These are phyloP conservation scores for Claviceps monticola DNA, from an alignment of 2,329 filamentous ascomycete genomes.

Conservation along the genomic window DNA sequence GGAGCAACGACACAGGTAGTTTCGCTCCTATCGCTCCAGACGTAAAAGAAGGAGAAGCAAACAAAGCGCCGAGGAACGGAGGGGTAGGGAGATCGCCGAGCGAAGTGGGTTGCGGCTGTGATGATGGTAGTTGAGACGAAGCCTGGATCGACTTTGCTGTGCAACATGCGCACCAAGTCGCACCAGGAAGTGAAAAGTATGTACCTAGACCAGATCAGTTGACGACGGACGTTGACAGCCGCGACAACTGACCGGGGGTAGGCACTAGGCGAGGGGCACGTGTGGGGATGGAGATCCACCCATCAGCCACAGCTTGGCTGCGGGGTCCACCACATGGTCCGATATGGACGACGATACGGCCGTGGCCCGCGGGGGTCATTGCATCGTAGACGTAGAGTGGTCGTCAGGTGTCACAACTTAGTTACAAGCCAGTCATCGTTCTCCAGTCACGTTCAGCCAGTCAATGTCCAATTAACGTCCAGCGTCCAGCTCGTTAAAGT, in stretches of 20 bases:
- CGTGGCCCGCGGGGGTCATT: too few relatives aligned
- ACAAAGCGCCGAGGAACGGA: not conserved
- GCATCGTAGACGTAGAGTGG: too few relatives aligned
- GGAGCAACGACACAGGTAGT: conserved; percentile 3
- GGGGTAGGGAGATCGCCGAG: not conserved
- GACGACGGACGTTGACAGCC: too few relatives aligned
- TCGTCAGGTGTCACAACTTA: too few relatives aligned
- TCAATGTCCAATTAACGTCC: too few relatives aligned
- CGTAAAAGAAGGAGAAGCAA: conserved; percentile 1
- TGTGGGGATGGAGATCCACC: not conserved
- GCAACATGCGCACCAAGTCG: not conserved
- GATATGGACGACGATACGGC: too few relatives aligned
- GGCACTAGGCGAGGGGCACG: too few relatives aligned
- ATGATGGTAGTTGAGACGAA: not conserved
- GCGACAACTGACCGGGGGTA: too few relatives aligned
- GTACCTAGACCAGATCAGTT: too few relatives aligned
- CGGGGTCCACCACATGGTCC: not conserved
- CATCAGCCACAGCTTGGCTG: not conserved
- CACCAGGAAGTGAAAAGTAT: not conserved
- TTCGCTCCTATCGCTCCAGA: not conserved
- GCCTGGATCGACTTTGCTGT: not conserved
- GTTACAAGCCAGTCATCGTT: too few relatives aligned
- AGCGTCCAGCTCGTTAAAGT: too few relatives aligned
- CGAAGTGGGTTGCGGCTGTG: not conserved
- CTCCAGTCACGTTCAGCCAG: too few relatives aligned